Conservation (phyloP, 441 rosid genomes). For the Metrosideros polymorpha region DNA sequence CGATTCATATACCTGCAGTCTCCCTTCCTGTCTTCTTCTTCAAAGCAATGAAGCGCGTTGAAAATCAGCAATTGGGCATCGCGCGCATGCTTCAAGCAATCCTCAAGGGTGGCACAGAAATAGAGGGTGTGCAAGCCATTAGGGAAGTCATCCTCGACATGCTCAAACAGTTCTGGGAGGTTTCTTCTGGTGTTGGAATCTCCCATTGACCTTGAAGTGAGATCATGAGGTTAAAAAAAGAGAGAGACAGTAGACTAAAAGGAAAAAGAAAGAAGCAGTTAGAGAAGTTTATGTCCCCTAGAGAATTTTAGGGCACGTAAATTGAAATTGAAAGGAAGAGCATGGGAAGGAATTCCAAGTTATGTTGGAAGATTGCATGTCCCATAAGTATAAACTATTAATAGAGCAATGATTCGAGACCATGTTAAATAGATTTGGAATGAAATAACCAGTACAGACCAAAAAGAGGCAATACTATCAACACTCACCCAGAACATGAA, state of each 20-base stretch:
- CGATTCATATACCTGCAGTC: not conserved
- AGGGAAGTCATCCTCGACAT: slow-evolving; percentile 78
- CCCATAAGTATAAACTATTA: not conserved
- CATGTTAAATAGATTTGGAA: not conserved
- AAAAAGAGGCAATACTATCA: too few species aligned
- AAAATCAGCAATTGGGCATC: slow-evolving; percentile 68
- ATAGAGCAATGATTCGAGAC: not conserved
- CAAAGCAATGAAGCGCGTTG: not conserved
- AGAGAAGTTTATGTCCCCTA: not conserved
- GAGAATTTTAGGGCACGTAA: not conserved
- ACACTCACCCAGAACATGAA: too few species aligned
- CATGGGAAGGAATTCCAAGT: not conserved
- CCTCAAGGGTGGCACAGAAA: slow-evolving; percentile 67
- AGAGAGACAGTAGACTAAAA: not conserved
- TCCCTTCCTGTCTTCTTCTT: slow-evolving; percentile 9
- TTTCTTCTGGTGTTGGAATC: not conserved
- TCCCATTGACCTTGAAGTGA: not conserved
- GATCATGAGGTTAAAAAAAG: not conserved
- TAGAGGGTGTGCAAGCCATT: slow-evolving; percentile 68
- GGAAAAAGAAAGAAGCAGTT: not conserved
- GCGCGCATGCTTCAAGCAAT: slow-evolving; percentile 62
- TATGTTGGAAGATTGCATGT: not conserved
- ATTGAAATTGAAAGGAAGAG: not conserved
- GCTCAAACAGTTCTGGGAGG: slow-evolving; percentile 30
- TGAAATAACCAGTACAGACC: too few species aligned